Base-by-base conservation (phyloP, 441 rosid genomes). In the Pelargonium fulgidum region DNA sequence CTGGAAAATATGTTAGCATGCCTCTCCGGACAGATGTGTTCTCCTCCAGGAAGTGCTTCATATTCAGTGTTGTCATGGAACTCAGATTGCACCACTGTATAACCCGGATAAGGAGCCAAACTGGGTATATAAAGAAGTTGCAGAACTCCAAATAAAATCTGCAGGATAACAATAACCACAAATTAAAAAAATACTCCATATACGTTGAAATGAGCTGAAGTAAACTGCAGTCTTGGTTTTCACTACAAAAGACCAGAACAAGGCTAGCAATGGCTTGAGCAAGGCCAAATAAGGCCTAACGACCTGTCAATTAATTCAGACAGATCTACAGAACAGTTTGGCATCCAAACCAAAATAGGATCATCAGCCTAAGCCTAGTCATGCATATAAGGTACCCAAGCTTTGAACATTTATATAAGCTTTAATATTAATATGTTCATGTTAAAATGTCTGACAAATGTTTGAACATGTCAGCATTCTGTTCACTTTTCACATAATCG, bases 11-110 rank as follows among this genome's bases (percentile, higher is more conserved):
- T 71, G 81, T 76, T 87, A 80, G 42, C 91, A 36, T 79, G 93
- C 70, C 89, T 85, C 85, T 94, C 99, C 13, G 99, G 99, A 75
- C 90, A 94, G 77, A 90, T 86, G 64, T 86, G 81, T 74, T 92
- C 96, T 81, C 88, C 99, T 69, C 85, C 90, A 62, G 96, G 89
- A 68, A 94, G 93, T 79, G 83, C 98, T 79, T 90, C 92, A 80
- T 94, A 94, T 74, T 82, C 97, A 72, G 77, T 79, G 71, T 89
- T 86, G 52, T 87, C 94, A 24, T 74, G 63, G 64, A 77, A 72
- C 72, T 87, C 92, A 68, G 75, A 66, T 24, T 70, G 69, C 78
- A 85, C 17, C 39, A 87, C 85, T 47, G 85, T 82, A 80, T 94
- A 92, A 73, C 98, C 96, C 80, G 92, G 90, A 70, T 86, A 84